Evolutionary conservation across 257 asterid genomes (phyloP), one percentile per base, ranked within the genome.

Genomic region (Ehretia macrophylla): DNA sequence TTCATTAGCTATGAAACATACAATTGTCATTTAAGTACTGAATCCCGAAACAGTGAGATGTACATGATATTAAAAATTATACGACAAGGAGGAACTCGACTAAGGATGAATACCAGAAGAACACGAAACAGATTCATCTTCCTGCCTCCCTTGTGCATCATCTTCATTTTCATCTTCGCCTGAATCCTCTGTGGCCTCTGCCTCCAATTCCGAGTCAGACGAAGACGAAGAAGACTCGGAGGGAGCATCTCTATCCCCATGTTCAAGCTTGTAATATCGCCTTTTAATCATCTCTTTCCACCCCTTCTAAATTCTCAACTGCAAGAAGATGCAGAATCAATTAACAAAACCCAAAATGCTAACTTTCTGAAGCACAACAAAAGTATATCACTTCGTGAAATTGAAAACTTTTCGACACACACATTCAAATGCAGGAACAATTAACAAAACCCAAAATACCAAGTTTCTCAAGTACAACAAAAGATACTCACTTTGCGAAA

Each of bases 141-240:
- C 72, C 59, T 74, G 82, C 68, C 73, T 75, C 61, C 63, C 55
- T 40, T 72, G 79, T 1, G 60, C 62, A 8, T 67, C 84, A 0
- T 53, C 71, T 27, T 56, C 66, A 39, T 75, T 77, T 53, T 70
- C 83, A 56, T 74, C 90, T 14, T 65, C 77, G 6, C 78, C 95
- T 22, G 85, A 63, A 50, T 75, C 81, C 37, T 72, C 88, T 12
- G 73, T 62, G 51, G 76, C 77, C 62, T 74, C 85, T 39, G 77
- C 80, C 68, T 86, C 94, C 51, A 68, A 60, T 62, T 84, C 95
- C 14, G 86, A 86, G 60, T 78, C 95, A 0, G 85, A 76, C 23
- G 94, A 79, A 20, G 96, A 91, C 1, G 98, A 87, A 22, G 83
- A 73, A 14, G 94, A 77, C 20, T 72, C 87, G 8, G 98, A 82